A percentile compares a stretch with the other conserved stretches of the same genome.
These are phyloP conservation scores for Podosphaera leucotricha DNA, from an alignment of 2,329 filamentous ascomycete genomes.

Conservation along the genomic window DNA sequence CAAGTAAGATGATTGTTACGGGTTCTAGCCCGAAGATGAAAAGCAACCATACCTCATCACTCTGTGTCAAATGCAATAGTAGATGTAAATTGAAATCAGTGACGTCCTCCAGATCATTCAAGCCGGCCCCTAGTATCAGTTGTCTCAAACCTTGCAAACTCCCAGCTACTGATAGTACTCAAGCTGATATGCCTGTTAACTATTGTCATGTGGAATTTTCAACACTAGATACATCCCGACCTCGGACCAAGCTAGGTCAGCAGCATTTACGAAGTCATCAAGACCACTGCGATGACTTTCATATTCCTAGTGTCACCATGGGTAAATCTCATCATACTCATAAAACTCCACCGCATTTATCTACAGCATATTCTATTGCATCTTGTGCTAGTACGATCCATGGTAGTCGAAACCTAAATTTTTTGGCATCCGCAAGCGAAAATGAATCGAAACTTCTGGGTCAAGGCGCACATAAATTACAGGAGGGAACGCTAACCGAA, in stretches of 20 bases:
- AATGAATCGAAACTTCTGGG: background rate
- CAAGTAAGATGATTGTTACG: conserved; percentile 11
- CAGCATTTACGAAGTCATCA: background rate
- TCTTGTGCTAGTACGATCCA: background rate
- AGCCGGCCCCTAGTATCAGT: conserved; percentile 5
- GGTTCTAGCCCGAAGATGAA: conserved; percentile 22
- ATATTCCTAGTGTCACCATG: background rate
- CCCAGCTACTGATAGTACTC: background rate
- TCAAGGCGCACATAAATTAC: background rate
- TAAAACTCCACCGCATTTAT: background rate
- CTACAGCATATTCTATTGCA: background rate
- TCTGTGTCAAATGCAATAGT: conserved; percentile 51
- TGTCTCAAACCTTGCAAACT: background rate
- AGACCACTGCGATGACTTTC: background rate
- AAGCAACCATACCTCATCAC: conserved; percentile 11
- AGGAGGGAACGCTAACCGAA: conserved; percentile 8
- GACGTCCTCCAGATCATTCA: conserved; percentile 14
- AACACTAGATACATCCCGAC: background rate
- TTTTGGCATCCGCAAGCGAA: background rate
- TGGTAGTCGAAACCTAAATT: background rate
- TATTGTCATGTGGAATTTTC: background rate
- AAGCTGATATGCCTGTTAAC: background rate
- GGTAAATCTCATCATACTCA: too few relatives aligned
- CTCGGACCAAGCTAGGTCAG: background rate
- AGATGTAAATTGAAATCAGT: conserved; percentile 16